Conservation (phyloP, 306 rosid genomes). For the Cicer judaicum region DNA sequence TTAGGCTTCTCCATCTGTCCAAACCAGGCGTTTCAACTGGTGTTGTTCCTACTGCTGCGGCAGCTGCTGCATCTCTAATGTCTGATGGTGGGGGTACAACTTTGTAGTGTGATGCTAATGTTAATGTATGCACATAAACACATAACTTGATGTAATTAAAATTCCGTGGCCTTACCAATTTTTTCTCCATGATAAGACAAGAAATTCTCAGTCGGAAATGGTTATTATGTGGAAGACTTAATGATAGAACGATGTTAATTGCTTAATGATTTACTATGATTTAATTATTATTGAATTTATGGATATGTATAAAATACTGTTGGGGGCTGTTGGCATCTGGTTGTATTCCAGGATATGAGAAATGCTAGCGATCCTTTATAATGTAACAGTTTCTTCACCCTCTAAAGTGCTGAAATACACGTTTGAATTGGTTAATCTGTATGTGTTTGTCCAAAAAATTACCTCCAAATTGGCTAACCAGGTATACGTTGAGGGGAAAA, state of each 20-base stretch:
- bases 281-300: background rate
- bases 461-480: too few species aligned
- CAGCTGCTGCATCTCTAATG: constrained; percentile 95
- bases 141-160: constrained; percentile 15
- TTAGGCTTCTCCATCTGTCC: constrained; percentile 94
- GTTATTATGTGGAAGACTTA: background rate
- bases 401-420: too few species aligned
- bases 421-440: too few species aligned
- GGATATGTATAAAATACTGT: background rate
- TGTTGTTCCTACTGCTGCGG: constrained; percentile 96
- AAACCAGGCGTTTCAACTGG: constrained; percentile 94
- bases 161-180: background rate
- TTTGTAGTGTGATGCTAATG: constrained; percentile 44
- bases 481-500: too few species aligned
- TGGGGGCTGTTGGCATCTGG: too few species aligned
- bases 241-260: background rate
- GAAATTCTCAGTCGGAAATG: background rate
- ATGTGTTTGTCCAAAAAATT: too few species aligned
- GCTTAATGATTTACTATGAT: background rate
- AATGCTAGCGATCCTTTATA: too few species aligned
- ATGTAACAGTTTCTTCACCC: too few species aligned
- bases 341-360: too few species aligned
- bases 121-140: constrained; percentile 1
- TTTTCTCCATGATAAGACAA: background rate
- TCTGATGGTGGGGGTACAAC: constrained; percentile 88